Conservation (phyloP, 1,284 basidiomycete genomes). For the Sanghuangporus baumii region DNA sequence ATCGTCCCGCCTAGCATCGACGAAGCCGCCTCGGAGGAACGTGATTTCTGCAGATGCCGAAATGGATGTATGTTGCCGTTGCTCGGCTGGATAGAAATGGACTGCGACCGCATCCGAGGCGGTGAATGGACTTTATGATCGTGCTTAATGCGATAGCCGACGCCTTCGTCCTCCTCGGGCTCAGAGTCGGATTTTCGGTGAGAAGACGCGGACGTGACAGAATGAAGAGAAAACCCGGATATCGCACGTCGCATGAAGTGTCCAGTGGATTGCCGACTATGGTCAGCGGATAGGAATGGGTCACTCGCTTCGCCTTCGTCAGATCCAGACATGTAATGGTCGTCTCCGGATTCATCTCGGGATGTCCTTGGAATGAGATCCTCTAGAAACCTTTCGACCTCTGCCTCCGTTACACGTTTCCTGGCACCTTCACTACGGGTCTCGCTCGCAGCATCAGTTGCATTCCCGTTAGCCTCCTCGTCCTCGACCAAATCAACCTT, state of each 20-base stretch:
- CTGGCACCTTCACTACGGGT: slow-evolving; percentile 14
- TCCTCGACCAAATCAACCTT: slow-evolving; percentile 55
- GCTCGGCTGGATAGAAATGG: slow-evolving; percentile 13
- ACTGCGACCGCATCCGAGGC: slow-evolving; percentile 3
- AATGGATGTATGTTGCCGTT: background rate
- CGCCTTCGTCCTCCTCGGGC: background rate
- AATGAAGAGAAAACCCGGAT: slow-evolving; percentile 12
- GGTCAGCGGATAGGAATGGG: slow-evolving; percentile 3
- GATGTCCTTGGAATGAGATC: slow-evolving; percentile 43
- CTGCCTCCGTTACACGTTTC: slow-evolving; percentile 29
- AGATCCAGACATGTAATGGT: background rate
- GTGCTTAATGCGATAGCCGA: background rate
- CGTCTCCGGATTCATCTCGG: background rate
- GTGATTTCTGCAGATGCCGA: slow-evolving; percentile 28
- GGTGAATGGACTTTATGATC: background rate
- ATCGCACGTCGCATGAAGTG: slow-evolving; percentile 5
- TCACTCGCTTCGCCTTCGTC: background rate
- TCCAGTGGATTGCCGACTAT: background rate
- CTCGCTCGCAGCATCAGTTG: background rate
- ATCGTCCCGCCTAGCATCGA: slow-evolving; percentile 38
- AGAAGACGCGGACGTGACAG: background rate
- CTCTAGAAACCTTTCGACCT: slow-evolving; percentile 43
- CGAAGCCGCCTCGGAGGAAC: slow-evolving; percentile 33
- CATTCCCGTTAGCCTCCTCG: slow-evolving; percentile 13
- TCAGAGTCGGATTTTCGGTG: background rate